These are phyloP conservation scores for Gracilaria domingensis DNA, from an alignment of 23 red algal genomes.

Conservation along the genomic window DNA sequence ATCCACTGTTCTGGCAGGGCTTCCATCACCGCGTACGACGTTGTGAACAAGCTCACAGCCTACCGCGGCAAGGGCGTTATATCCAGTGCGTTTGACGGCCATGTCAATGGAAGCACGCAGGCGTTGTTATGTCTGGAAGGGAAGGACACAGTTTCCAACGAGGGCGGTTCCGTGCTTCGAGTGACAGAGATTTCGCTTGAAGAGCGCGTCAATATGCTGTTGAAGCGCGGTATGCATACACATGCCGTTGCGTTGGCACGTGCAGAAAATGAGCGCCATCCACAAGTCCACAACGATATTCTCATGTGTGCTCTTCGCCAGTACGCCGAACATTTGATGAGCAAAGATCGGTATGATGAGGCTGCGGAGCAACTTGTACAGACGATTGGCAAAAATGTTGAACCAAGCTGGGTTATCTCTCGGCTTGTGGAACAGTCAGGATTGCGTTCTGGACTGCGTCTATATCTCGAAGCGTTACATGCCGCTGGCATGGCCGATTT, in stretches of 20 bases:
- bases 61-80: constrained; percentile 81
- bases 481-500: constrained; percentile 70
- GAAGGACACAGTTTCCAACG: neutral
- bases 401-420: constrained; percentile 83
- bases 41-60: constrained; percentile 75
- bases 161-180: constrained; percentile 39
- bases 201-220: constrained; percentile 67
- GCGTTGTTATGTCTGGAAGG: constrained; percentile 53
- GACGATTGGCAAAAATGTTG: constrained; percentile 70
- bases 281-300: neutral
- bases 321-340: constrained; percentile 69
- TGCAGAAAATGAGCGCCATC: constrained; percentile 14
- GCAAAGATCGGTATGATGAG: constrained; percentile 72
- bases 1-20: constrained; percentile 63
- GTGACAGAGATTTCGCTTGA: constrained; percentile 64
- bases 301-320: constrained; percentile 72
- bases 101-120: neutral
- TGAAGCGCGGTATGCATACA: constrained; percentile 69
- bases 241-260: constrained; percentile 66
- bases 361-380: constrained; percentile 73
- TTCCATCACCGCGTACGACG: constrained; percentile 78
- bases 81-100: constrained; percentile 36
- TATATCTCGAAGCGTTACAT: constrained; percentile 84
- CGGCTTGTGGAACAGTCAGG: constrained; percentile 83
- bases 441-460: constrained; percentile 69